A percentile compares a stretch with the other conserved stretches of the same genome.
Conservation (phyloP, 2,329 filamentous ascomycete species). For the Westerdykella aurantiaca region DNA sequence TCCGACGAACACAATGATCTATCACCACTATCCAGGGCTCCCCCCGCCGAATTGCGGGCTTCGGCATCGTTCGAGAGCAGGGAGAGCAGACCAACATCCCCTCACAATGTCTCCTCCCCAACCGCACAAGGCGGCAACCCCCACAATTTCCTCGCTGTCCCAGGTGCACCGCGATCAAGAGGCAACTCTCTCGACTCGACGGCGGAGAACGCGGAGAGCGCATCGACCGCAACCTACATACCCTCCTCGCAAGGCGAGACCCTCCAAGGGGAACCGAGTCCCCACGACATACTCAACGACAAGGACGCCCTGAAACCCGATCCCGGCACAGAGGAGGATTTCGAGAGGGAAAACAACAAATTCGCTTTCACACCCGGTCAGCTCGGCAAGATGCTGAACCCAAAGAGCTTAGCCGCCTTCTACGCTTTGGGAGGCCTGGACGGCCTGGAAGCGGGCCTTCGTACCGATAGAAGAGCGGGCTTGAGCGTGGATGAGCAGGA, state of each 20-base stretch:
- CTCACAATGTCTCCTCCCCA: conserved; percentile 63
- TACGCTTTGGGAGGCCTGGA: conserved; percentile 66
- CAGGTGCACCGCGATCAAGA: conserved; percentile 52
- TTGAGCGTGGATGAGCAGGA: conserved; percentile 63
- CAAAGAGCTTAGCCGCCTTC: conserved; percentile 70
- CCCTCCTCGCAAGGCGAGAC: conserved; percentile 40
- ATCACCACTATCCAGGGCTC: conserved; percentile 19
- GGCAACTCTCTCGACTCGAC: conserved; percentile 63
- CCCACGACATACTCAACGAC: conserved; percentile 56
- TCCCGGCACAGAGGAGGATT: conserved; percentile 68
- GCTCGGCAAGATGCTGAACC: conserved; percentile 73
- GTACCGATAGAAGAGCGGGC: conserved; percentile 59
- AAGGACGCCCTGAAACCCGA: conserved; percentile 68
- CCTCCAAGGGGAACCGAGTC: conserved; percentile 38
- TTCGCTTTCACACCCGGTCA: conserved; percentile 82
- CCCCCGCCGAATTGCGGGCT: conserved; percentile 47
- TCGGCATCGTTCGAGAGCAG: conserved; percentile 60
- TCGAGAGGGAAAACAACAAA: conserved; percentile 64
- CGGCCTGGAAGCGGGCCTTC: conserved; percentile 68
- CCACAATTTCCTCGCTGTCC: conserved; percentile 58
- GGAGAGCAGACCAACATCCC: conserved; percentile 60
- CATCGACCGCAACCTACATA: conserved; percentile 56
- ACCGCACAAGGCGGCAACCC: conserved; percentile 50
- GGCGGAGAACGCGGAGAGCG: conserved; percentile 48
- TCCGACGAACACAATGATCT: conserved; percentile 17